These are phyloP conservation scores for Lyophyllum decastes DNA, from an alignment of 768 basidiomycete species.

Conservation along the genomic window DNA sequence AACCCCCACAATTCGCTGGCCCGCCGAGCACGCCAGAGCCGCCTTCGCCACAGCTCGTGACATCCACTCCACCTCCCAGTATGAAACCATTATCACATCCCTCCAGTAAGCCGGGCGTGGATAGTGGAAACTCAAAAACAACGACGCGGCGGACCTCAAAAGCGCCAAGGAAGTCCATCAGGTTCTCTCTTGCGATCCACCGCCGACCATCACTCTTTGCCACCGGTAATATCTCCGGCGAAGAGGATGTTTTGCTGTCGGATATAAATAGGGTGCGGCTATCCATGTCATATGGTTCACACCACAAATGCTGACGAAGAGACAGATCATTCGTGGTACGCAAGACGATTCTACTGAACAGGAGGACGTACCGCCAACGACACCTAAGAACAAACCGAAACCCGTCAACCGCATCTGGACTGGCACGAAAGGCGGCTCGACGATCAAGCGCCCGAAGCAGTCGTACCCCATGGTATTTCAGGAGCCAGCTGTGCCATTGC, in stretches of 20 bases:
- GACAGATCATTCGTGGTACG: conserved; percentile 26
- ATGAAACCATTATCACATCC: neutral
- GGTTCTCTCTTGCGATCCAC: conserved; percentile 25
- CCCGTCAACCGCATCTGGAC: conserved; percentile 32
- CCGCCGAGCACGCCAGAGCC: neutral
- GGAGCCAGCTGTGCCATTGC: conserved; percentile 20
- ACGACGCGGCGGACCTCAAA: neutral
- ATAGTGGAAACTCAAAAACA: neutral
- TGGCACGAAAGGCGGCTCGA: conserved; percentile 19
- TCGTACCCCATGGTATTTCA: conserved; percentile 20
- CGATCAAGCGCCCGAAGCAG: conserved; percentile 17
- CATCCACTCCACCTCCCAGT: conserved; percentile 9
- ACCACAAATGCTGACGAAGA: neutral
- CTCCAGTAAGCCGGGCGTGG: neutral
- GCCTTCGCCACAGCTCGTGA: neutral
- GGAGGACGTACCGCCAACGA: conserved; percentile 14
- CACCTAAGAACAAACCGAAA: conserved; percentile 20
- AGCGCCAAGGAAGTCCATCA: conserved; percentile 23
- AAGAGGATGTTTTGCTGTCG: conserved; percentile 16
- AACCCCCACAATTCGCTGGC: neutral
- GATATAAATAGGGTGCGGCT: conserved; percentile 23
- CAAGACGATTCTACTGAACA: conserved; percentile 22
- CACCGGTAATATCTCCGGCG: neutral
- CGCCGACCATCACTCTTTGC: conserved; percentile 23
- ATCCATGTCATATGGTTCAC: neutral